phyloP scores from a whole-genome alignment of 2,329 filamentous ascomycete genomes.

The Diplodia intermedia region DNA sequence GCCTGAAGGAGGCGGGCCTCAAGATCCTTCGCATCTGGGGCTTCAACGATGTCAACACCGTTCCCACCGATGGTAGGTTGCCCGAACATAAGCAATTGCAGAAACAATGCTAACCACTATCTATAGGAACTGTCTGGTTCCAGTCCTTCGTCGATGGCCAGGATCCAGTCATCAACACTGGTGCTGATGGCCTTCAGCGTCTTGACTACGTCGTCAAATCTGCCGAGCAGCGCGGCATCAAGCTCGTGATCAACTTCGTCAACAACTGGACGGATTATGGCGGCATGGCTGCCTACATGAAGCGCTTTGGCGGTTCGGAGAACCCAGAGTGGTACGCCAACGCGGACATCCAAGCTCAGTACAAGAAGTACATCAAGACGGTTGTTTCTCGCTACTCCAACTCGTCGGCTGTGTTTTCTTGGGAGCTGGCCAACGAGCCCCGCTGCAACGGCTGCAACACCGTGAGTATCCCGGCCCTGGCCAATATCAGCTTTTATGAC shows the following conservation, averaged over 20 bases:
- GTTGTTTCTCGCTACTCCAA: slow-evolving; percentile 66
- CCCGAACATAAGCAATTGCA: background rate
- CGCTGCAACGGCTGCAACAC: slow-evolving; percentile 67
- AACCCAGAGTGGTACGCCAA: slow-evolving; percentile 66
- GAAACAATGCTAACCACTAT: background rate
- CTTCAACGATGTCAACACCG: slow-evolving; percentile 64
- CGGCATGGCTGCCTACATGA: slow-evolving; percentile 66
- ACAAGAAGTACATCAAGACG: slow-evolving; percentile 66
- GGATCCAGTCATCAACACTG: slow-evolving; percentile 66
- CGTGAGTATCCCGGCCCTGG: background rate
- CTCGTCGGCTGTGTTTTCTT: slow-evolving; percentile 68
- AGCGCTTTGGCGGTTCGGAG: slow-evolving; percentile 59
- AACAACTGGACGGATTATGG: slow-evolving; percentile 76
- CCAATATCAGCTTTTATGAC: background rate
- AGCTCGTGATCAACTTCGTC: slow-evolving; percentile 68
- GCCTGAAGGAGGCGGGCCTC: slow-evolving; percentile 59
- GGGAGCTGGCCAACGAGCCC: slow-evolving; percentile 73
- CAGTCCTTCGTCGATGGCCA: slow-evolving; percentile 59
- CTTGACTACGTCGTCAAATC: slow-evolving; percentile 69
- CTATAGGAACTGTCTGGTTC: slow-evolving; percentile 58
- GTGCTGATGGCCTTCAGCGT: slow-evolving; percentile 66
- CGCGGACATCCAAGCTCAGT: slow-evolving; percentile 56
- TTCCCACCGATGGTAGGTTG: slow-evolving; percentile 34
- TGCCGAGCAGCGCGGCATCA: slow-evolving; percentile 66
- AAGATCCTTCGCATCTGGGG: slow-evolving; percentile 68